A percentile compares a stretch with the other conserved stretches of the same genome.
Evolutionary conservation across 2,329 filamentous ascomycete genomes (phyloP).

Genomic region (Colletotrichum sp.): DNA sequence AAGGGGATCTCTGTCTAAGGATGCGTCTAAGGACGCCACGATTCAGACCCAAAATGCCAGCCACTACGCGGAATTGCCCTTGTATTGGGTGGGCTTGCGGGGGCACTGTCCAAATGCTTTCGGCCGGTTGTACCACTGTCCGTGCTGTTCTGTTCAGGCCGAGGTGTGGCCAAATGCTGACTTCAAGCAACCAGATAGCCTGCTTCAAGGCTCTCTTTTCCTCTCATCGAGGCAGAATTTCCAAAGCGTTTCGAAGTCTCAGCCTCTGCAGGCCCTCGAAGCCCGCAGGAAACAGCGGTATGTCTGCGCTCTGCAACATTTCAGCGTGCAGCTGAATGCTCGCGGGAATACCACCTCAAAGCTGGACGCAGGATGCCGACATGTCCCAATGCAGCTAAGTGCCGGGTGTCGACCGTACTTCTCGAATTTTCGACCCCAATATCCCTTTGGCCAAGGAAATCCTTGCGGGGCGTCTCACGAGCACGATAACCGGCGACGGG

Average conservation of each 20-base stretch:
- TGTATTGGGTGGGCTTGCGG: neutral
- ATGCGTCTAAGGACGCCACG: slow-evolving; percentile 5
- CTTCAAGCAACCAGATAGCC: neutral
- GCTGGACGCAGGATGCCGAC: neutral
- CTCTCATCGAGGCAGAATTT: neutral
- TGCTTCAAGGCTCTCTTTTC: neutral
- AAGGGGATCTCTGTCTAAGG: slow-evolving; percentile 8
- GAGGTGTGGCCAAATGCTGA: slow-evolving; percentile 10
- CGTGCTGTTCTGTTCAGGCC: neutral
- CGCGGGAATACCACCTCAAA: neutral
- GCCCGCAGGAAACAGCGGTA: neutral
- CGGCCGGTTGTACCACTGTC: slow-evolving; percentile 10
- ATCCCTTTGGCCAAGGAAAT: slow-evolving; percentile 4
- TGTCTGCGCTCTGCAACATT: neutral
- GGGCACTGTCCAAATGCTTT: slow-evolving; percentile 1
- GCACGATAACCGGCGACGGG: slow-evolving; percentile 4
- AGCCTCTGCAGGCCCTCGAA: neutral
- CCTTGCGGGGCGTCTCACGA: slow-evolving; percentile 2
- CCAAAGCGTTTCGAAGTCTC: neutral
- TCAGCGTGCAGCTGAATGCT: neutral
- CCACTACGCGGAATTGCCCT: neutral
- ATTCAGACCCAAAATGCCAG: neutral
- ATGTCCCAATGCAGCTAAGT: neutral
- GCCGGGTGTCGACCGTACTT: neutral
- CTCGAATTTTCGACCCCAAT: slow-evolving; percentile 10